These are phyloP conservation scores for Ophiostoma piceae DNA, from an alignment of 2,329 filamentous ascomycete genomes.

Conservation along the genomic window DNA sequence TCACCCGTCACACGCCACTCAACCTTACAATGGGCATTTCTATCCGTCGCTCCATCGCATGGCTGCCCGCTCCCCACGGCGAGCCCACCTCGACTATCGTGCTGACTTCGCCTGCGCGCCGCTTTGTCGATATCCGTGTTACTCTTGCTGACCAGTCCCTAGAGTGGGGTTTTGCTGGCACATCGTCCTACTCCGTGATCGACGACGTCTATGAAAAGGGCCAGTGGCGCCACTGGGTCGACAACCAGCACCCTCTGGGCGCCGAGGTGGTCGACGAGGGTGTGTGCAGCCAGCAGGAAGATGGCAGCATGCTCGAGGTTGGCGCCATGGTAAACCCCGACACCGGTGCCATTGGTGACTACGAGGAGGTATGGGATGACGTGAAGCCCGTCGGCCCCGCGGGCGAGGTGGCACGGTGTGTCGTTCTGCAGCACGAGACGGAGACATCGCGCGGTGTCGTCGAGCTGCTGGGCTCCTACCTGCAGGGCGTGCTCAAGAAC, in stretches of 20 bases:
- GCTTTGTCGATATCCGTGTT: slow-evolving; percentile 60
- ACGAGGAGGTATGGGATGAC: slow-evolving; percentile 62
- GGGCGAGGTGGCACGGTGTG: slow-evolving; percentile 28
- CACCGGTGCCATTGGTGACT: slow-evolving; percentile 46
- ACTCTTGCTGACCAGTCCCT: slow-evolving; percentile 34
- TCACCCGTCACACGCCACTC: not conserved
- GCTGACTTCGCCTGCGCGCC: slow-evolving; percentile 52
- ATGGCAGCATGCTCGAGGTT: slow-evolving; percentile 48
- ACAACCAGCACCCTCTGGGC: slow-evolving; percentile 43
- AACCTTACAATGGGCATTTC: slow-evolving; percentile 46
- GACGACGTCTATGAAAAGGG: slow-evolving; percentile 32
- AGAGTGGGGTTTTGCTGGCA: slow-evolving; percentile 63
- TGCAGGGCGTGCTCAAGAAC: slow-evolving; percentile 51
- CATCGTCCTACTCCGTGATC: slow-evolving; percentile 39
- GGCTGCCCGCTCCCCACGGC: slow-evolving; percentile 46
- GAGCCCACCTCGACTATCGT: slow-evolving; percentile 63
- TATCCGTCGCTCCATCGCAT: slow-evolving; percentile 53
- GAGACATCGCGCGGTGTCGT: slow-evolving; percentile 44
- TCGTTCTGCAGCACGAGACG: slow-evolving; percentile 41
- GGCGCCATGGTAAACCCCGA: slow-evolving; percentile 56
- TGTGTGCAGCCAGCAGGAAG: slow-evolving; percentile 45
- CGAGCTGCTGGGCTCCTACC: slow-evolving; percentile 49
- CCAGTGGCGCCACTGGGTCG: slow-evolving; percentile 56
- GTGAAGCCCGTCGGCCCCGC: slow-evolving; percentile 32
- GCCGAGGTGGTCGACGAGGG: slow-evolving; percentile 49